A percentile compares a stretch with the other conserved stretches of the same genome.
Evolutionary conservation across 805 yeast species (phyloP).

Genomic region (Ogataea corticis): DNA sequence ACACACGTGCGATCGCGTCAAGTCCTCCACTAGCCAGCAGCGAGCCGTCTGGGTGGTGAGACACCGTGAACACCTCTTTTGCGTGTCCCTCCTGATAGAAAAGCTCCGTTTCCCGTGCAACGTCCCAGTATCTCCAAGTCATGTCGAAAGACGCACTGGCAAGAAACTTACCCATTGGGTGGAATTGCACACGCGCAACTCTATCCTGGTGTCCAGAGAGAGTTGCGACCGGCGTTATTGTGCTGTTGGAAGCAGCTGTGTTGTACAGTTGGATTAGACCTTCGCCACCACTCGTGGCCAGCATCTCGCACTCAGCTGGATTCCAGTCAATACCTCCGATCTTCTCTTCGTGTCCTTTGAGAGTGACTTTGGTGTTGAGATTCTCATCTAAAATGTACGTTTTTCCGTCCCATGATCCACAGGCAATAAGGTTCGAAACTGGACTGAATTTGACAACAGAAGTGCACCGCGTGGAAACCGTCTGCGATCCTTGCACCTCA

Average conservation of each 20-base stretch:
- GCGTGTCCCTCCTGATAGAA: conserved; percentile 85
- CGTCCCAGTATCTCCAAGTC: conserved; percentile 91
- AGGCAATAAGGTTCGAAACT: conserved; percentile 44
- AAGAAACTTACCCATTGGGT: conserved; percentile 58
- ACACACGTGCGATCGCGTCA: conserved; percentile 69
- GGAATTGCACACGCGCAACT: conserved; percentile 60
- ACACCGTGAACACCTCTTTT: conserved; percentile 61
- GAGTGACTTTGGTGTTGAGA: conserved; percentile 32
- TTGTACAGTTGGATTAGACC: conserved; percentile 32
- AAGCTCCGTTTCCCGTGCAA: conserved; percentile 47
- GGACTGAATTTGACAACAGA: conserved; percentile 54
- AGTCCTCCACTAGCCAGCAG: conserved; percentile 74
- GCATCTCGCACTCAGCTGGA: conserved; percentile 18
- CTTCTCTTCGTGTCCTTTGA: conserved; percentile 61
- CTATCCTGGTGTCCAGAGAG: conserved; percentile 52
- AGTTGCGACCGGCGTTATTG: conserved; percentile 5
- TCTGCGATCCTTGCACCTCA: conserved; percentile 65
- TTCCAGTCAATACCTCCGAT: conserved; percentile 71
- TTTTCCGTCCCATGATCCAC: conserved; percentile 86
- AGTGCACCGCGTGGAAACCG: conserved; percentile 68
- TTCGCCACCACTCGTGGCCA: conserved; percentile 50
- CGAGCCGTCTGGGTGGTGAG: conserved; percentile 77
- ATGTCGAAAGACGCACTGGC: conserved; percentile 79
- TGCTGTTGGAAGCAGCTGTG: neutral
- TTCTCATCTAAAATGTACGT: conserved; percentile 49